Evolutionary conservation across 345 rosid genomes (phyloP), one percentile per base, ranked within the genome.

Genomic region (Citrus maxima): DNA sequence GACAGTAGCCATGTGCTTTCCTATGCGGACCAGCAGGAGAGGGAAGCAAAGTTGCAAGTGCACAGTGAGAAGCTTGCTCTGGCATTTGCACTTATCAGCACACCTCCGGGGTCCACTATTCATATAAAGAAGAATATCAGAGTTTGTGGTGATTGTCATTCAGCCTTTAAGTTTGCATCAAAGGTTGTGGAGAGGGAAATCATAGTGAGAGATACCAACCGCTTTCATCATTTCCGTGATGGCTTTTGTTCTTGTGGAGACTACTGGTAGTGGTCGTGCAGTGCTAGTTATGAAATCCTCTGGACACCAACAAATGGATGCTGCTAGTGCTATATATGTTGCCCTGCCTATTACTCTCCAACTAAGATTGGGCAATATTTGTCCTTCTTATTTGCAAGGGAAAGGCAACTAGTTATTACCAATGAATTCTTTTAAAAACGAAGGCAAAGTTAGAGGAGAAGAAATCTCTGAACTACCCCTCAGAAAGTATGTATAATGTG

Each of bases 41-140:
- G 88, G 84, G 90, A 88, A 78, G 84, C 73, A 38, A 87, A 87
- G 81, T 82, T 90, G 82, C 91, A 91, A 75, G 80, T 81, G 67
- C 95, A 88, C 72, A 91, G 95, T 25, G 92, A 90, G 92, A 91
- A 91, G 87, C 90, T 88, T 67, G 95, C 93, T 10, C 78, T 91
- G 76, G 93, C 95, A 65, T 91, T 90, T 88, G 92, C 95, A 14
- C 87, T 91, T 79, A 77, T 91, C 24, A 86, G 79, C 67, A 86
- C 88, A 0, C 86, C 90, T 42, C 85, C 93, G 66, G 88, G 90
- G 82, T 87, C 91, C 79, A 85, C 89, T 16, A 86, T 90, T 73
- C 82, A 78, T 71, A 88, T 88, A 74, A 92, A 88, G 85, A 92
- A 92, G 88, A 92, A 90, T 70, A 87, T 90, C 28, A 81, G 95